Evolutionary conservation across 192 early-diverging fungal species (phyloP).

Genomic region (Coemansia sp.): DNA sequence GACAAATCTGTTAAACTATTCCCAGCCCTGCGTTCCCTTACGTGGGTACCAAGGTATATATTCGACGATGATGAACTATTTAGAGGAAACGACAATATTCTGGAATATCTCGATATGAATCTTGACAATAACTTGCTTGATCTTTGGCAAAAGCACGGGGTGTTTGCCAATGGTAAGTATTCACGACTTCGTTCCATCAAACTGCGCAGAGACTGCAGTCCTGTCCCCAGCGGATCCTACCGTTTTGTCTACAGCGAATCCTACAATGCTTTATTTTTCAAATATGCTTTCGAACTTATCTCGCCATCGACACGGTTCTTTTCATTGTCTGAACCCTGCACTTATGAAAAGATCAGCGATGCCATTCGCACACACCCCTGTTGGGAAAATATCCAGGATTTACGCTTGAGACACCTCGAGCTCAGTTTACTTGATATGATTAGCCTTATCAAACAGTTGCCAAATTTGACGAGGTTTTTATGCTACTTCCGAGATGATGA

Average conservation of each 20-base stretch:
- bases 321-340: neutral
- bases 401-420: neutral
- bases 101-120: neutral
- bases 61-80: conserved; percentile 1
- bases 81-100: neutral
- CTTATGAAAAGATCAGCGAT: neutral
- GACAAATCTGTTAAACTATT: neutral
- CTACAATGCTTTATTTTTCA: too few relatives aligned
- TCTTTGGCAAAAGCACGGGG: neutral
- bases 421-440: neutral
- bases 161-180: neutral
- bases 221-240: neutral
- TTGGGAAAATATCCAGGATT: neutral
- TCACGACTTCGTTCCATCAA: neutral
- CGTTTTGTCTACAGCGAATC: neutral
- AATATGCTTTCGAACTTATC: neutral
- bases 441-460: neutral
- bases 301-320: neutral
- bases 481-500: neutral
- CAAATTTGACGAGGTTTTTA: neutral
- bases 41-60: neutral
- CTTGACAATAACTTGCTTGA: neutral
- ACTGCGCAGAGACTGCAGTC: neutral
- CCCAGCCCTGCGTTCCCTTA: neutral
- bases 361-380: neutral